Percentiles rank a stretch among this genome's conserved stretches.
Conservation (phyloP, 768 basidiomycete species). For the Mycena indigotica region DNA sequence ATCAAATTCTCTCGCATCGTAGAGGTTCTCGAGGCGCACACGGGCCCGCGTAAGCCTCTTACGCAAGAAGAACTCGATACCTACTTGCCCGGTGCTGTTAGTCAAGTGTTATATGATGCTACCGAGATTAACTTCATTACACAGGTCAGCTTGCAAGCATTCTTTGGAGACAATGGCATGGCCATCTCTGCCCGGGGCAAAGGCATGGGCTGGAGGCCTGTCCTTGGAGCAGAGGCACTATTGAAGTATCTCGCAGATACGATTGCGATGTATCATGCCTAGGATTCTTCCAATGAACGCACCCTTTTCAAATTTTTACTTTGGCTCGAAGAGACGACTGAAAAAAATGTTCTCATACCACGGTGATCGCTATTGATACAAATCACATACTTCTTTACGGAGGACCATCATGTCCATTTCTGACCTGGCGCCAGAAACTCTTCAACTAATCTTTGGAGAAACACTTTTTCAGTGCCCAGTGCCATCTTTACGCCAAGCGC, state of each 20-base stretch:
- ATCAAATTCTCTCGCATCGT: conserved; percentile 16
- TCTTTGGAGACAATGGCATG: conserved; percentile 28
- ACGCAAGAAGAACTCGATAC: conserved; percentile 30
- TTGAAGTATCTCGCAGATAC: conserved; percentile 34
- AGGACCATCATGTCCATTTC: not conserved
- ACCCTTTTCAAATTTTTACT: too few relatives aligned
- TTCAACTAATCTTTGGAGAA: not conserved
- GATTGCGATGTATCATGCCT: too few relatives aligned
- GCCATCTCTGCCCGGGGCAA: conserved; percentile 27
- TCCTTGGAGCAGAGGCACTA: conserved; percentile 34
- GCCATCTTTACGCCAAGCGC: not conserved
- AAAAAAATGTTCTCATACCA: too few relatives aligned
- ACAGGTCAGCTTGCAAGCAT: conserved; percentile 3
- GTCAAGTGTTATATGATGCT: not conserved
- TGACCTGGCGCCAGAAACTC: not conserved
- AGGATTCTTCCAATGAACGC: too few relatives aligned
- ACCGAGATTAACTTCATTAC: not conserved
- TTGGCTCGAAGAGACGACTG: too few relatives aligned
- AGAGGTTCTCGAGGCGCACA: conserved; percentile 16
- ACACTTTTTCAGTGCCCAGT: not conserved
- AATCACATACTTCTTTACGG: too few relatives aligned
- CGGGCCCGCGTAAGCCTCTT: conserved; percentile 26
- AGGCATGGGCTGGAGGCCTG: conserved; percentile 42
- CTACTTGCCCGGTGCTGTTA: conserved; percentile 19
- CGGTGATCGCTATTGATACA: too few relatives aligned